Evolutionary conservation across 371 early-diverging fungal genomes (phyloP).

Genomic region (Mucor racemosus): DNA sequence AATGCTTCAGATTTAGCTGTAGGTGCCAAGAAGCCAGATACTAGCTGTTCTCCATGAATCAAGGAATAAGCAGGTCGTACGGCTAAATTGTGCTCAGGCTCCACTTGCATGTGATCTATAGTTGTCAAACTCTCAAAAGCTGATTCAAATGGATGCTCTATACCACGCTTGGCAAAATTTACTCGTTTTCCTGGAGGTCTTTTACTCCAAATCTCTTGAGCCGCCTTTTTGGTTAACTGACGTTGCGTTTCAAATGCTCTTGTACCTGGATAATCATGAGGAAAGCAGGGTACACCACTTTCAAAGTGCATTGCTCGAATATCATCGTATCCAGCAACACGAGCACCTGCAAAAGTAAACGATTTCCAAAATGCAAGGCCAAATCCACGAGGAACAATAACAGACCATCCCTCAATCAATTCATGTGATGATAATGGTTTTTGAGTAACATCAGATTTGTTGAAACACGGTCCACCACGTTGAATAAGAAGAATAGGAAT

Average conservation of each 20-base stretch:
- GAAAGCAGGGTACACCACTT: constrained; percentile 59
- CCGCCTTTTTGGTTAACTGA: constrained; percentile 27
- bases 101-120: constrained; percentile 19
- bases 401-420: constrained; percentile 74
- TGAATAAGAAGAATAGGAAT: constrained; percentile 86
- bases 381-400: constrained; percentile 84
- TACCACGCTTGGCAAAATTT: constrained; percentile 67
- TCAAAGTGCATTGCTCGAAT: constrained; percentile 63
- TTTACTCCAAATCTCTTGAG: constrained; percentile 52
- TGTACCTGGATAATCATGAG: constrained; percentile 64
- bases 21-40: constrained; percentile 6
- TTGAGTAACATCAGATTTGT: constrained; percentile 1
- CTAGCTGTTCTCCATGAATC: constrained; percentile 14
- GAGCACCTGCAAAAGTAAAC: constrained; percentile 87
- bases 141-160: constrained; percentile 68
- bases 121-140: constrained; percentile 42
- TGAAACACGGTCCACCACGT: constrained; percentile 46
- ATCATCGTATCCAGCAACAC: constrained; percentile 71
- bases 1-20: neutral
- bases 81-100: neutral
- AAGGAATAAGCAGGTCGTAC: constrained; percentile 19
- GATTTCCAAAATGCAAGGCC: constrained; percentile 89
- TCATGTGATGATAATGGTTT: constrained; percentile 13
- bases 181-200: constrained; percentile 76
- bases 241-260: constrained; percentile 52